Evolutionary conservation across 1,284 basidiomycete species (phyloP).

Genomic region (Naganishia sp.): DNA sequence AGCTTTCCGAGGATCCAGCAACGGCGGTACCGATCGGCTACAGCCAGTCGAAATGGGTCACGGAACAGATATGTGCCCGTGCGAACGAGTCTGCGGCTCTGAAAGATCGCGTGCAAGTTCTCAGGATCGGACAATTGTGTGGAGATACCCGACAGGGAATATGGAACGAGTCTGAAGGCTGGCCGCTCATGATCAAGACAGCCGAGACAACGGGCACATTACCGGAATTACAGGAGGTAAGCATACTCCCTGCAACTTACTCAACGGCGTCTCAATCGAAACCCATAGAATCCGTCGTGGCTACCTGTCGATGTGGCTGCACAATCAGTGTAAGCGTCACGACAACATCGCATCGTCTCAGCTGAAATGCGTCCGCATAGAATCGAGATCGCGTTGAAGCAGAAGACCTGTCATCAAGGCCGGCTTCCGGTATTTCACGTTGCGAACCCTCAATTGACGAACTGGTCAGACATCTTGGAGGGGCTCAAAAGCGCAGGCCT

Average conservation of each 20-base stretch:
- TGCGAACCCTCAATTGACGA: slow-evolving; percentile 37
- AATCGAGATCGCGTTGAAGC: slow-evolving; percentile 42
- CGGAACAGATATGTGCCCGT: slow-evolving; percentile 49
- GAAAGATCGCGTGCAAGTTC: slow-evolving; percentile 35
- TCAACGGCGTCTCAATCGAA: neutral
- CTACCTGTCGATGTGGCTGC: slow-evolving; percentile 53
- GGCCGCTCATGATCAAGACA: slow-evolving; percentile 49
- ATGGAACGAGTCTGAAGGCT: slow-evolving; percentile 57
- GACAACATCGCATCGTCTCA: neutral
- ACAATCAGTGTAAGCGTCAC: slow-evolving; percentile 41
- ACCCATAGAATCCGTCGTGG: slow-evolving; percentile 49
- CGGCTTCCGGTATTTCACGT: slow-evolving; percentile 41
- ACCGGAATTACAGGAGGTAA: slow-evolving; percentile 46
- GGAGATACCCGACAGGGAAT: slow-evolving; percentile 48
- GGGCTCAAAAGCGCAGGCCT: slow-evolving; percentile 40
- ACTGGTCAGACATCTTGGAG: slow-evolving; percentile 41
- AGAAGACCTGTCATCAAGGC: slow-evolving; percentile 13
- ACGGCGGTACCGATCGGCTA: slow-evolving; percentile 52
- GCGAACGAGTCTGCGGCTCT: slow-evolving; percentile 34
- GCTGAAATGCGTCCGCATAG: slow-evolving; percentile 27
- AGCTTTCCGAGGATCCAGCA: slow-evolving; percentile 42
- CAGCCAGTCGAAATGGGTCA: slow-evolving; percentile 55
- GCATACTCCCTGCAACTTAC: slow-evolving; percentile 5
- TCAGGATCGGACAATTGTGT: slow-evolving; percentile 51
- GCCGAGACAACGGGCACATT: slow-evolving; percentile 45